Evolutionary conservation across 2,329 filamentous ascomycete genomes (phyloP), one percentile per base, ranked within the genome.

Genomic region (Knufia fluminis): DNA sequence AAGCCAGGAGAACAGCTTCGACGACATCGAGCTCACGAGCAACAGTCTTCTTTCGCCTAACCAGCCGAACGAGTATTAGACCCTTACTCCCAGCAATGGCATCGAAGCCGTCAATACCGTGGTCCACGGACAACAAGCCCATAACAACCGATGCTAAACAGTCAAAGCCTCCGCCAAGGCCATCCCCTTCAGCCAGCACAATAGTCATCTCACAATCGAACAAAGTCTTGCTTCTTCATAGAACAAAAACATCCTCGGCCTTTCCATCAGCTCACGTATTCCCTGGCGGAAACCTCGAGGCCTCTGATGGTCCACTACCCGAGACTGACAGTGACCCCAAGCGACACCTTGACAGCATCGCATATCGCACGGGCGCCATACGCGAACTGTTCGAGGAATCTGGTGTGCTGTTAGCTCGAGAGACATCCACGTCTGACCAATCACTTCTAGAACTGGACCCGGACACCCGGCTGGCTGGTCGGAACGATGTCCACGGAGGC

Each of bases 231-330:
- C 79, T 97, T 16, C 79, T 97, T 7, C 89, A 89, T 65, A 83
- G 92, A 54, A 87, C 94, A 2, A 77, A 83, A 56, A 88, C 84
- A 1, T 92, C 87, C 0, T 80, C 79, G 1, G 85, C 89, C 2
- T 97, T 96, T 62, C 79, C 91, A 3, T 91, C 87, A 0, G 92
- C 91, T 0, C 89, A 97, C 62, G 92, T 98, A 53, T 98, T 98
- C 58, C 91, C 92, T 0, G 92, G 92, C 28, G 92, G 92, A 4
- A 75, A 95, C 19, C 84, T 88, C 10, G 66, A 78, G 0, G 77
- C 78, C 17, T 87, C 95, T 60, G 91, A 97, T 59, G 89, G 86
- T 26, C 59, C 65, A 17, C 73, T 79, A 1, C 66, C 67, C 0
- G 61, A 67, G 0, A 73, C 73, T 14, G 71, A 79, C 23, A 66